Evolutionary conservation across 768 basidiomycete species (phyloP), one percentile per base, ranked within the genome.

Genomic region (Boletus edulis): DNA sequence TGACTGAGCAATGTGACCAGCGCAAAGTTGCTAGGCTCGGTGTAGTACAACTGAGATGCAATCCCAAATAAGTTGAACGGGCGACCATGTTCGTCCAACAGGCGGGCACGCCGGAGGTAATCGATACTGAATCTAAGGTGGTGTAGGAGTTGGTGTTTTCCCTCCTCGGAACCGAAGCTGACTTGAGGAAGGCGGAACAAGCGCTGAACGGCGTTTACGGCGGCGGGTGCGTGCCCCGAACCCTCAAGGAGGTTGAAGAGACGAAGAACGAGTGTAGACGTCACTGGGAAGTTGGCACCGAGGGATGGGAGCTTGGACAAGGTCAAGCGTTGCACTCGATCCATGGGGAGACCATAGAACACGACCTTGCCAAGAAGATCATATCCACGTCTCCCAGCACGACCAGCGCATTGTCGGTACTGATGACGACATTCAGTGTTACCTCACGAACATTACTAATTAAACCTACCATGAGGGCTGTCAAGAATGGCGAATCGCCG

Each of bases 391-490:
- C 87, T 79, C 54, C 87, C 87, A 39, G 87, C 87, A 66, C 87
- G 78, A 52, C 87, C 87, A 43, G 85, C 80, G 55, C 85, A 86
- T 76, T 89, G 87, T 12, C 87, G 82, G 65, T 85, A 89, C 84
- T 85, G 60, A 32, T 35, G 12, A 12, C 0, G 6, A 34, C 34
- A 29, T 34, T 56, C 57, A 59, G 51, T 50, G 38, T 27, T 7
- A 13, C 18, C 32, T 15, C 27, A 11, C 2, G n/a, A 40, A n/a
- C 10, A 12, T 12, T 42, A n/a, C 20, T 18, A 18, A 20, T 39
- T n/a, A 38, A 41, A 62, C 76, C 3, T 62, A 81, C 82, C 78
- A 80, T 82, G 9, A 87, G 76, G 1, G 84, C 81, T 1, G 84
- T 85, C 35, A 86, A 60, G 63, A 55, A 84, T 2, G 81, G 80